Conservation (phyloP, 768 basidiomycete genomes). For the Termitomyces eurrhizus region DNA sequence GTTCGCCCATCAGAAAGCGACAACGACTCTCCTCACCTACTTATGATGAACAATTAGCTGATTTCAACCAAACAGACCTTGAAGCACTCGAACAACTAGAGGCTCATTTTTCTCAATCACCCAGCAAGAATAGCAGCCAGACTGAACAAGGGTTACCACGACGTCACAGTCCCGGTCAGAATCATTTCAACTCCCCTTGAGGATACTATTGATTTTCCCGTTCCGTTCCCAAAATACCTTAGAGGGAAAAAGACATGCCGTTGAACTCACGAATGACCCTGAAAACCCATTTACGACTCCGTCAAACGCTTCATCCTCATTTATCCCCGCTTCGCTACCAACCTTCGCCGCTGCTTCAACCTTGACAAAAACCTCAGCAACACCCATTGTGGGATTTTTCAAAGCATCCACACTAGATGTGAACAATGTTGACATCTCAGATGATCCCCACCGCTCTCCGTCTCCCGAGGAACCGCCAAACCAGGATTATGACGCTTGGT, state of each 20-base stretch:
- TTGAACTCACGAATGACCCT: conserved; percentile 29
- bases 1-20: conserved; percentile 51
- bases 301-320: conserved; percentile 2
- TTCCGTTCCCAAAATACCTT: background rate
- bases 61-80: conserved; percentile 53
- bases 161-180: conserved; percentile 6
- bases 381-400: conserved; percentile 20
- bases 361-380: background rate
- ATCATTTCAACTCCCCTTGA: no score
- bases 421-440: conserved; percentile 6
- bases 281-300: conserved; percentile 38
- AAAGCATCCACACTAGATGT: conserved; percentile 23
- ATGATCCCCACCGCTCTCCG: conserved; percentile 27
- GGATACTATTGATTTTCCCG: background rate
- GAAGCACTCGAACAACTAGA: conserved; percentile 52
- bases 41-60: conserved; percentile 50
- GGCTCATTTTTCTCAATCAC: conserved; percentile 28
- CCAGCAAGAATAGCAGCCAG: conserved; percentile 7
- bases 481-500: conserved; percentile 47
- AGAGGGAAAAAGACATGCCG: background rate
- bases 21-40: conserved; percentile 64
- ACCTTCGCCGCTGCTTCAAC: conserved; percentile 15
- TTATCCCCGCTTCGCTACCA: conserved; percentile 10
- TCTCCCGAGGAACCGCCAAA: conserved; percentile 38
- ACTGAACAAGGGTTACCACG: background rate